These are phyloP conservation scores for Scenedesmus sp. DNA, from an alignment of 163 green algal genomes.

Conservation along the genomic window DNA sequence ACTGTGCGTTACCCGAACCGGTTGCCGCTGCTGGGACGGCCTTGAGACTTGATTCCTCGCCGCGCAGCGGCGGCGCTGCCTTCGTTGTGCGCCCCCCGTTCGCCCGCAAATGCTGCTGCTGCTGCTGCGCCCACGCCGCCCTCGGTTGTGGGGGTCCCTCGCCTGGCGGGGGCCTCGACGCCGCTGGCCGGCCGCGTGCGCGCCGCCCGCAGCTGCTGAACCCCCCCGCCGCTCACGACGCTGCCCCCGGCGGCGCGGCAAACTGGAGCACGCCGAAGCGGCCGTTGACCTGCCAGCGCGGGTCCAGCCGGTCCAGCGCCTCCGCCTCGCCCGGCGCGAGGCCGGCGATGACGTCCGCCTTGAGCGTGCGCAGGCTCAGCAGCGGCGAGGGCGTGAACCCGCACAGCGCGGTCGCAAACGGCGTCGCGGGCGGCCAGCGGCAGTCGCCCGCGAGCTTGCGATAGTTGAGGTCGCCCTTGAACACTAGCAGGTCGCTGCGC, in stretches of 20 bases:
- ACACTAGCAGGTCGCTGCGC: constrained; percentile 43
- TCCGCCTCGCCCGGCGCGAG: constrained; percentile 42
- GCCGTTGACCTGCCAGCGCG: constrained; percentile 60
- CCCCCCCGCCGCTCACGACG: too few relatives aligned
- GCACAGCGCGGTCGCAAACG: constrained; percentile 41
- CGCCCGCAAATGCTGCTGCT: too few relatives aligned
- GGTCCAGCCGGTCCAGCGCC: constrained; percentile 45
- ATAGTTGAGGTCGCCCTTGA: constrained; percentile 56
- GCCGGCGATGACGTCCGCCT: constrained; percentile 62
- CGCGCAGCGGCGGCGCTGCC: too few relatives aligned
- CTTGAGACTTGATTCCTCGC: too few relatives aligned
- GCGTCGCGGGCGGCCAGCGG: constrained; percentile 50
- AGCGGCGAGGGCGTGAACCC: constrained; percentile 32
- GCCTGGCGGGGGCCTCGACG: too few relatives aligned
- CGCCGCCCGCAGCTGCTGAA: too few relatives aligned
- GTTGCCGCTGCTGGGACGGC: too few relatives aligned
- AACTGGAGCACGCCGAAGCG: constrained; percentile 67
- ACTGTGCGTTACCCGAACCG: too few relatives aligned
- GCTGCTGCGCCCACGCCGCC: too few relatives aligned
- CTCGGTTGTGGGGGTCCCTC: too few relatives aligned
- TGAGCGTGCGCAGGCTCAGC: constrained; percentile 56
- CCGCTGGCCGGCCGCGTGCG: too few relatives aligned
- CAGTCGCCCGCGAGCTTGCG: background rate
- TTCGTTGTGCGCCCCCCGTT: too few relatives aligned
- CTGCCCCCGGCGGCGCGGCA: background rate